These are phyloP conservation scores for Orbilia ellipsospora DNA, from an alignment of 2,329 filamentous ascomycete species.

Conservation along the genomic window DNA sequence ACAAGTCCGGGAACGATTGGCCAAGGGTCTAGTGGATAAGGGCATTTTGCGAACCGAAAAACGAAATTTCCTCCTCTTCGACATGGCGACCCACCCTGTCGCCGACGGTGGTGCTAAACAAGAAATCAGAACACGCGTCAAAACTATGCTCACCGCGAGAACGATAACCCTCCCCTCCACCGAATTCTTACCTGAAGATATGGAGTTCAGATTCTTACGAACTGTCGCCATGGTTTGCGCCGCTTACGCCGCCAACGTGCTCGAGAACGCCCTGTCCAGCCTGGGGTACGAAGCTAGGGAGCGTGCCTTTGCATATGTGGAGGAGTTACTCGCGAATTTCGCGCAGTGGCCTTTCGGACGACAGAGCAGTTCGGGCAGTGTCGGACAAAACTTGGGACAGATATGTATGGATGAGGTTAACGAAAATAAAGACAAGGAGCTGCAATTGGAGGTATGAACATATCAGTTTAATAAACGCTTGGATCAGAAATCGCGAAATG, in stretches of 20 bases:
- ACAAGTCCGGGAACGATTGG: constrained; percentile 95
- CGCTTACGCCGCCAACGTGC: constrained; percentile 95
- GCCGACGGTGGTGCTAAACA: constrained; percentile 97
- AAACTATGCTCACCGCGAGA: constrained; percentile 90
- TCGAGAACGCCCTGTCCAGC: constrained; percentile 95
- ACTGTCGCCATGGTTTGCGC: constrained; percentile 97
- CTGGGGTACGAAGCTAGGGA: constrained; percentile 94
- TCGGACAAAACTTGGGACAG: constrained; percentile 91
- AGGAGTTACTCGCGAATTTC: constrained; percentile 94
- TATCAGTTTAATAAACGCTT: constrained; percentile 13
- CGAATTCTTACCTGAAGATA: constrained; percentile 90
- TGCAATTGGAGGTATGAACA: constrained; percentile 85
- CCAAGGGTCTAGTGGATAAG: constrained; percentile 98
- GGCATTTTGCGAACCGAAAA: constrained; percentile 98
- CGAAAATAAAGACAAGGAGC: constrained; percentile 88
- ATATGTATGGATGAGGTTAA: constrained; percentile 88
- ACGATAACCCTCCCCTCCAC: constrained; percentile 88
- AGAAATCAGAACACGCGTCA: constrained; percentile 91
- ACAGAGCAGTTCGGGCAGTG: constrained; percentile 80
- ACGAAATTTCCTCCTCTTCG: constrained; percentile 98
- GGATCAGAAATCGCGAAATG: not conserved
- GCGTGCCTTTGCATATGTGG: constrained; percentile 94
- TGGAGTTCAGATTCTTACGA: constrained; percentile 91
- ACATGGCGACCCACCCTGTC: constrained; percentile 99
- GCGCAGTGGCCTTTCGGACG: constrained; percentile 96